Evolutionary conservation across 805 yeast genomes (phyloP), one percentile per base, ranked within the genome.

Genomic region (Yarrowia deformans): DNA sequence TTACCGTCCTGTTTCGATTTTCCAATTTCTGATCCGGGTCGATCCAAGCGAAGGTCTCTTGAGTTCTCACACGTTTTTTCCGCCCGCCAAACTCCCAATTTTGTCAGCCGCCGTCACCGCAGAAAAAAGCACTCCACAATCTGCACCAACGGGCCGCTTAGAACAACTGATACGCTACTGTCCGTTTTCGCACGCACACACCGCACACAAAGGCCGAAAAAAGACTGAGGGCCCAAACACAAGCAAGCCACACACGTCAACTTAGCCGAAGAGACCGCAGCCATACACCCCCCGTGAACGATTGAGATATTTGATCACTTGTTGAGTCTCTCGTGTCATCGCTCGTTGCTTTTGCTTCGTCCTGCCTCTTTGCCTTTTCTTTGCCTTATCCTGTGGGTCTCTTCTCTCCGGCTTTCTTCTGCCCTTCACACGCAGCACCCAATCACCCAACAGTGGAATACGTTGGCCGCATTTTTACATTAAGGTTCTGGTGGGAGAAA

Each of bases 401-500:
- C 29, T 23, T 23, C 29, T 23, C 29, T 23, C 29, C 29, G 29
- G 29, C 29, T 23, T 23, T 23, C 29, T 23, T 23, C 29, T 23
- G 29, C 29, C 29, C 29, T 54, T 35, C n/a, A 52, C n/a, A 14
- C 32, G 42, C n/a, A 29, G 45, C 32, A 16, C 61, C 63, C 63
- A 56, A 60, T 60, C 50, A 58, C 66, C 46, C 66, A 60, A 60
- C 66, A 60, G 66, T 45, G 66, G 66, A 58, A 56, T 56, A 40
- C 48, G 42, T 42, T 35, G 46, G 50, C 49, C 49, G 37, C 52
- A 34, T 34, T 60, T 42, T 60, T 45, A n/a, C 12, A 56, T 56
- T 60, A 60, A 60, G 66, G 66, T 60, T 60, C 19, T 42, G 66
- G 42, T 60, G 66, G 66, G 66, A 60, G 66, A 60, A 60, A 60